Evolutionary conservation across 2,329 filamentous ascomycete species (phyloP), one percentile per base, ranked within the genome.

Genomic region (Pseudocercospora fuligena): DNA sequence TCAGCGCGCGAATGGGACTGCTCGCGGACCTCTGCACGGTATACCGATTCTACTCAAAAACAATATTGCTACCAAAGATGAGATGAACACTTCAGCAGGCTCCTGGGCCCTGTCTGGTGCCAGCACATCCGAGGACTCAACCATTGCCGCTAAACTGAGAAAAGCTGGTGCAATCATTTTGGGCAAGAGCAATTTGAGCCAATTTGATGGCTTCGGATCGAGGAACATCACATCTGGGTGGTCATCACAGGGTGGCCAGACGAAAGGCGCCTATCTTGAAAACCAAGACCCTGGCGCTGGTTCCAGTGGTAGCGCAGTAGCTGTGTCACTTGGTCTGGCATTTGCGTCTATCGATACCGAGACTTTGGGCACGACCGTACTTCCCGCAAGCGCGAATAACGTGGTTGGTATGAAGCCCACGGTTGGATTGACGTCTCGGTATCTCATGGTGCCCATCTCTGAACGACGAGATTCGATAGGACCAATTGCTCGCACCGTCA

Each of bases 361-460:
- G 77, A 91, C 89, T 0, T 82, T 83, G 66, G 89, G 89, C 3
- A 89, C 86, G 19, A 90, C 92, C 62, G 74, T 90, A 3, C 82
- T 81, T 9, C 90, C 90, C 0, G 79, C 79, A 19, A 73, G 82
- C 25, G 70, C 78, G 5, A 90, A 87, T 78, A 89, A 89, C 64
- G 75, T 91, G 1, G 89, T 90, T 0, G 89, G 88, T 1, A 88
- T 92, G 75, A 90, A 89, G 74, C 88, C 89, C 0, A 89, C 88
- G 0, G 86, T 90, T 1, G 89, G 89, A 0, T 80, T 91, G 3
- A 90, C 86, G 0, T 88, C 87, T 53, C 80, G 87, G 14, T 79
- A 85, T 66, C 80, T 90, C 4, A 89, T 91, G 1, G 86, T 92
- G 11, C 90, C 90, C 0, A 87, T 92, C 65, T 84, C 81, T 29